Percentiles rank a stretch among this genome's conserved stretches.
Evolutionary conservation across 805 yeast genomes (phyloP).

Genomic region (Brettanomyces bruxellensis): DNA sequence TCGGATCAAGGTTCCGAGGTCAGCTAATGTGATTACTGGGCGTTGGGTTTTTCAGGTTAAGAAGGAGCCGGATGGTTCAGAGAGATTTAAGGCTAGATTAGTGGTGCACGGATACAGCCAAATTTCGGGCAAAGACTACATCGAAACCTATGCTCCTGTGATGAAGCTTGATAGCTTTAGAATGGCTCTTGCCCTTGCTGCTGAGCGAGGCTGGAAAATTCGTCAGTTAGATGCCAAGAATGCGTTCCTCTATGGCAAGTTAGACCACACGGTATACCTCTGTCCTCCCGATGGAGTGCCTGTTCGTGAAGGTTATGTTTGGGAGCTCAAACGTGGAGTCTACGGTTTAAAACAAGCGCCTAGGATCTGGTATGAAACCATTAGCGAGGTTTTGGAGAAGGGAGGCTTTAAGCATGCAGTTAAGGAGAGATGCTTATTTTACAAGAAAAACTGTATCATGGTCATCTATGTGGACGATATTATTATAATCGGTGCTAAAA

Average conservation of each 20-base stretch:
- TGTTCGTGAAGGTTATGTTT: background rate
- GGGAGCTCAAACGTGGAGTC: background rate
- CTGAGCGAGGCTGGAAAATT: background rate
- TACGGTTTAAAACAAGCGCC: background rate
- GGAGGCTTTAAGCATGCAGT: background rate
- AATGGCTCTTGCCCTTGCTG: background rate
- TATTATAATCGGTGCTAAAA: background rate
- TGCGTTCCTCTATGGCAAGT: background rate
- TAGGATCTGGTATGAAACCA: background rate
- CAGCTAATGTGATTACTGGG: no score
- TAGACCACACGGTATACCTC: background rate
- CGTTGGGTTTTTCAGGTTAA: no score
- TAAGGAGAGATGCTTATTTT: background rate
- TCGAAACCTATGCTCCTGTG: no score
- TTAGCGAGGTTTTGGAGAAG: background rate
- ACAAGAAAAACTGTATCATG: background rate
- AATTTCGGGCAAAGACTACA: no score
- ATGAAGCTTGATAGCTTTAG: background rate
- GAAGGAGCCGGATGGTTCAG: no score
- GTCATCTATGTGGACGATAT: background rate
- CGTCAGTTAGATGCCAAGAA: background rate
- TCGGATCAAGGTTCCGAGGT: no score
- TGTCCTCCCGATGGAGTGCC: background rate
- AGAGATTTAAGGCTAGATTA: no score
- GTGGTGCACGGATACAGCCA: no score